Evolutionary conservation across 169 alveolate species (phyloP).

Genomic region (Cryptosporidium ryanae): DNA sequence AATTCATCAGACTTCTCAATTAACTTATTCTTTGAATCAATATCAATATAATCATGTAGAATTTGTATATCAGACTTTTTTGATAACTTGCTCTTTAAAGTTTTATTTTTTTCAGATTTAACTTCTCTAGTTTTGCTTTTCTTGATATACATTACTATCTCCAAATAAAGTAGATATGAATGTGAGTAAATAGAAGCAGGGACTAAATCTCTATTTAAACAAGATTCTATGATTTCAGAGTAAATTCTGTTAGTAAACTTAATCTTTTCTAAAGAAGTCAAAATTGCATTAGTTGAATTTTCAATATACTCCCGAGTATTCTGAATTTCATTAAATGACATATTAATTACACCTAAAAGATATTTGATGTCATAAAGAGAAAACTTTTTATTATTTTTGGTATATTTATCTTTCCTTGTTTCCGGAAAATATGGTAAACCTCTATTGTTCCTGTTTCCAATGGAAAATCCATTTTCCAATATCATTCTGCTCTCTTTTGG

Average conservation of each 20-base stretch:
- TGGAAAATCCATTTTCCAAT: background rate
- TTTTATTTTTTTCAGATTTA: background rate
- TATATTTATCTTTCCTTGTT: background rate
- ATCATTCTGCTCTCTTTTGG: background rate
- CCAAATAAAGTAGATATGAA: constrained; percentile 37
- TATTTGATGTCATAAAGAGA: constrained; percentile 4
- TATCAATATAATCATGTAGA: background rate
- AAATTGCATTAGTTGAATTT: constrained; percentile 21
- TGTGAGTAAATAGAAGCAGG: constrained; percentile 44
- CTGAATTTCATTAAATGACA: constrained; percentile 12
- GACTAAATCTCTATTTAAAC: background rate
- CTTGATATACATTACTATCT: constrained; percentile 38
- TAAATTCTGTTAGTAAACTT: constrained; percentile 36
- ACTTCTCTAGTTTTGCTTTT: background rate
- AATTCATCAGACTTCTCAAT: constrained; percentile 16
- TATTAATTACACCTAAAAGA: constrained; percentile 4
- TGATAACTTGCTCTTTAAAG: background rate
- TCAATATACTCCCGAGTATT: constrained; percentile 11
- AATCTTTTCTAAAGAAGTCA: constrained; percentile 28
- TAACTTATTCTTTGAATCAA: background rate
- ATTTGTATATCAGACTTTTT: background rate
- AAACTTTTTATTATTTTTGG: background rate
- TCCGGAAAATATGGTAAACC: constrained; percentile 57
- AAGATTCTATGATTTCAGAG: constrained; percentile 24
- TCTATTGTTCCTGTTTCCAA: constrained; percentile 21